Base-by-base conservation (phyloP, 306 rosid species). In the Begonia masoniana region DNA sequence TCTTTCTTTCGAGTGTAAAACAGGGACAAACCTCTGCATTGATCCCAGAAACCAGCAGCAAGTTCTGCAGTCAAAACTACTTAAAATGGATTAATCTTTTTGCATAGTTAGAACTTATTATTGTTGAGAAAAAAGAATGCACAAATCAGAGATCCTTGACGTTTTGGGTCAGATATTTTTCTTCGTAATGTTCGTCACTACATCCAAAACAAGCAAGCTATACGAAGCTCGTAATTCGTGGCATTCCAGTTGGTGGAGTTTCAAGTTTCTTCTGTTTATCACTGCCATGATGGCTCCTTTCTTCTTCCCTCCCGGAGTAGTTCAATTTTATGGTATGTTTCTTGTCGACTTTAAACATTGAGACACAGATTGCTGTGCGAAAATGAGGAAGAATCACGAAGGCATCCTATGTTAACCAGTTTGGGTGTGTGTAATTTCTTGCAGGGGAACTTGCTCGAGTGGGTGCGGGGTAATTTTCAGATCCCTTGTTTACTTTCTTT, bases 361-460 rank as follows among this genome's bases (percentile, higher is more conserved):
- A 11, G 47, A 5, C 16, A 50, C 8, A 4, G 23, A 55, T 31
- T 9, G 47, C 6, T 43, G 24, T 21, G 24, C 1, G 39, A 7
- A 31, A 31, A 31, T 31, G 39, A 31, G 39, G 39, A 31, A 31
- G 39, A 31, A 31, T 31, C 39, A 5, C 5, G 39, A 31, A 0
- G 39, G 39, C 39, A 1, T 31, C 39, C 39, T 7, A 45, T 3
- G 15, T 45, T 45, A 10, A 45, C 49, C 49, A 11, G 52, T 15
- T 6, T 21, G 10, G 11, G 56, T 23, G 23, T 17, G 19, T 17
- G 19, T 10, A 7, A 15, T 48, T 60, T 41, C 13, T 39, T 78
- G 77, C 82, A 84, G 97, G 97, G 31, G 94, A 88, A 65, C 51
- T 88, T 60, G 94, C 97, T 58, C 94, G 78, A 42, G 62, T 82